These are phyloP conservation scores for Auricularia sp. DNA, from an alignment of 768 basidiomycete genomes.

Conservation along the genomic window DNA sequence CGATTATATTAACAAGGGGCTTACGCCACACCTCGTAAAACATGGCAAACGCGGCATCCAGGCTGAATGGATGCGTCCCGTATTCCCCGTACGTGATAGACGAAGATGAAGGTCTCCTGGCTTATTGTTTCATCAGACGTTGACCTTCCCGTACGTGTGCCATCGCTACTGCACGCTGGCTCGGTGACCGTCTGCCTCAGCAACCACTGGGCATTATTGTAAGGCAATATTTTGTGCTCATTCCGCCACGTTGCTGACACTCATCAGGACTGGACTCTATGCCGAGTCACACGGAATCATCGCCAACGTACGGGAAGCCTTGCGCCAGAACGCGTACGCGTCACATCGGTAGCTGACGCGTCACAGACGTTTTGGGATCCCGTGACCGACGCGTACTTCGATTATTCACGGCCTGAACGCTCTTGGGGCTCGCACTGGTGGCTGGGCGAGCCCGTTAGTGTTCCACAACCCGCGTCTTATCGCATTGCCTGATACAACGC, in stretches of 20 bases:
- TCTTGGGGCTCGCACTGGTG: constrained; percentile 72
- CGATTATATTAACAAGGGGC: constrained; percentile 75
- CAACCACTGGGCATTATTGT: constrained; percentile 89
- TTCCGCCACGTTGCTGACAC: constrained; percentile 3
- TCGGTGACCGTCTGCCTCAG: constrained; percentile 25
- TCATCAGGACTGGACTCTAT: constrained; percentile 71
- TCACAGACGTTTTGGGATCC: constrained; percentile 84
- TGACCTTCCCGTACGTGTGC: constrained; percentile 76
- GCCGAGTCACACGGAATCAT: constrained; percentile 89
- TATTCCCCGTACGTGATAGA: constrained; percentile 61
- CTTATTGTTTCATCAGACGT: constrained; percentile 37
- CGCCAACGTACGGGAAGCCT: constrained; percentile 48
- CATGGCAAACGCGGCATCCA: constrained; percentile 77
- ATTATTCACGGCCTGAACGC: constrained; percentile 54
- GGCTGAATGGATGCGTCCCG: constrained; percentile 78
- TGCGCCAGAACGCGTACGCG: constrained; percentile 14
- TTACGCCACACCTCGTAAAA: constrained; percentile 74
- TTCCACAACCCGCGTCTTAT: constrained; percentile 5
- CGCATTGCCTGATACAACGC: background rate
- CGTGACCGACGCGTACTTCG: constrained; percentile 46
- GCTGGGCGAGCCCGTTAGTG: constrained; percentile 75
- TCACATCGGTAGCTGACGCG: background rate
- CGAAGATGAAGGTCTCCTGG: no score
- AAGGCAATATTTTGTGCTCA: constrained; percentile 12
- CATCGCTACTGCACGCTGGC: constrained; percentile 5